Conservation (phyloP, 768 basidiomycete genomes). For the Rhodotorula kratochvilovae region DNA sequence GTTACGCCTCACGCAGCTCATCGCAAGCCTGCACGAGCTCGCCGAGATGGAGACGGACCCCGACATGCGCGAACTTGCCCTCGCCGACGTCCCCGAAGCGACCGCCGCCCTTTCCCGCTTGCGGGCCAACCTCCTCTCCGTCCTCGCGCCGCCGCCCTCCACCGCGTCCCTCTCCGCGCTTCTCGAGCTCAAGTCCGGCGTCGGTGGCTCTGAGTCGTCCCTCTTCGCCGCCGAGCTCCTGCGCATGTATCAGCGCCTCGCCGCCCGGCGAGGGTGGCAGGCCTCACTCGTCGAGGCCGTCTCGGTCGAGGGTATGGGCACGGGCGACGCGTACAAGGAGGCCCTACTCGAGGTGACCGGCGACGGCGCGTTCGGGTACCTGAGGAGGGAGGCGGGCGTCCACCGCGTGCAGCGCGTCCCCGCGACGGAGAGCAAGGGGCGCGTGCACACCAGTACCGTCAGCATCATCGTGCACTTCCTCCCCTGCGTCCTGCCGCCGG, state of each 20-base stretch:
- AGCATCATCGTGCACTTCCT: conserved; percentile 64
- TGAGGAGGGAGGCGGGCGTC: conserved; percentile 90
- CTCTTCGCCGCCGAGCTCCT: conserved; percentile 73
- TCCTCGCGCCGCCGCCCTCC: conserved; percentile 28
- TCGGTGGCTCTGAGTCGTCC: conserved; percentile 82
- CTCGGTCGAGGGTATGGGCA: conserved; percentile 32
- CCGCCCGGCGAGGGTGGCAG: conserved; percentile 59
- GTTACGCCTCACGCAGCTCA: conserved; percentile 2
- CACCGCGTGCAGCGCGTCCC: conserved; percentile 94
- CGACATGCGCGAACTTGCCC: conserved; percentile 68
- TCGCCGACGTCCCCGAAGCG: conserved; percentile 30
- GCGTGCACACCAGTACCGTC: conserved; percentile 88
- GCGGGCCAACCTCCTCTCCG: conserved; percentile 8
- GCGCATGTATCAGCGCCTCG: conserved; percentile 73
- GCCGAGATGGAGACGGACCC: conserved; percentile 61
- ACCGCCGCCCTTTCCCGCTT: not conserved
- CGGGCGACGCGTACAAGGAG: conserved; percentile 57
- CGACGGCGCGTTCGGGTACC: conserved; percentile 66
- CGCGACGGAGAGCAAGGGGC: conserved; percentile 76
- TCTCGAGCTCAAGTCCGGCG: conserved; percentile 85
- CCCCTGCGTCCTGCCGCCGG: not conserved
- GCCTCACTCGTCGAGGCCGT: conserved; percentile 46
- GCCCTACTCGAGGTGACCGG: conserved; percentile 76
- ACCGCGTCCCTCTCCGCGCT: conserved; percentile 57
- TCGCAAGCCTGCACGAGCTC: conserved; percentile 30